A percentile compares a stretch with the other conserved stretches of the same genome.
Evolutionary conservation across 129 eudicot species (phyloP).

Genomic region (Saussurea involucrata): DNA sequence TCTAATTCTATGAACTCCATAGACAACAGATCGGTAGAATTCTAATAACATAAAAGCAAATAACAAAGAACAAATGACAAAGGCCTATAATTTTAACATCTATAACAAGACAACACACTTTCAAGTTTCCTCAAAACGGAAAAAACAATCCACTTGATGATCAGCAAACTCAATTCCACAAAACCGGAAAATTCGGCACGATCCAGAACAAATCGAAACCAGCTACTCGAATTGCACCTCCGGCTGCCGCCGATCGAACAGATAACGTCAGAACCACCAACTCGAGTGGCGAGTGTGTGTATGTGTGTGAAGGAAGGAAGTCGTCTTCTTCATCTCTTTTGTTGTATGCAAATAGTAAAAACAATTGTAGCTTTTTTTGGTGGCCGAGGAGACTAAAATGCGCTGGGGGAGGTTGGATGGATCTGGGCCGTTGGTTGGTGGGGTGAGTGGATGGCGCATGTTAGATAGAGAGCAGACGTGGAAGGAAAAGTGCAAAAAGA

Average conservation of each 20-base stretch:
- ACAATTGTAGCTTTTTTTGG: background rate
- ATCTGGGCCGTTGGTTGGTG: constrained; percentile 20
- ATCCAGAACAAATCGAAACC: constrained; percentile 7
- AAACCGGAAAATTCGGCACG: constrained; percentile 4
- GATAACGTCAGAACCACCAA: background rate
- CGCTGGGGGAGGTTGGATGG: constrained; percentile 12
- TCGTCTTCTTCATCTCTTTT: constrained; percentile 11
- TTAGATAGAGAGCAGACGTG: constrained; percentile 31
- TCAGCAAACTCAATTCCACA: background rate
- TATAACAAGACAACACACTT: background rate
- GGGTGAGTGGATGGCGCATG: constrained; percentile 21
- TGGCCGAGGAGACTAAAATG: constrained; percentile 8
- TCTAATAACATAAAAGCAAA: constrained; percentile 7
- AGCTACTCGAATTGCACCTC: background rate
- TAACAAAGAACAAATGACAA: background rate
- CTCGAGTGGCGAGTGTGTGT: background rate
- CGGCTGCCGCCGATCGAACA: constrained; percentile 1
- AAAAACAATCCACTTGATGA: constrained; percentile 2
- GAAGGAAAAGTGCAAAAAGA: constrained; percentile 36
- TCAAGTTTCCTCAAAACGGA: background rate
- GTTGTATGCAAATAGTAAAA: background rate
- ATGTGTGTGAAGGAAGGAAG: constrained; percentile 4
- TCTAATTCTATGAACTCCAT: constrained; percentile 8
- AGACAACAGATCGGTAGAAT: constrained; percentile 8
- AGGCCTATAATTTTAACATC: background rate